Evolutionary conservation across 2,329 filamentous ascomycete genomes (phyloP), one percentile per base, ranked within the genome.

Genomic region (Fusarium globosum): DNA sequence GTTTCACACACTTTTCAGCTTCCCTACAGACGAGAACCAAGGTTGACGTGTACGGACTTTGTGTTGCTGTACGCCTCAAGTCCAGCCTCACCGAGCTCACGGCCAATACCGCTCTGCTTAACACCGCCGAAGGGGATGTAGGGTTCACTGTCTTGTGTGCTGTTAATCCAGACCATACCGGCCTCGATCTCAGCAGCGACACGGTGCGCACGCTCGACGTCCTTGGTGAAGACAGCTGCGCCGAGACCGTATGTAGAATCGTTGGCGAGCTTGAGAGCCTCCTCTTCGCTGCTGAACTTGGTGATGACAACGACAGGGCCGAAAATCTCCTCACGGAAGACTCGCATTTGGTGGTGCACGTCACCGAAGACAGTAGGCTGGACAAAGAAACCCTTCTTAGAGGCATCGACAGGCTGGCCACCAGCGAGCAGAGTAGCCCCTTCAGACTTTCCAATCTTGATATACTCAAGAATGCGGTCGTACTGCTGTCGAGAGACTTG

Each of bases 261-360:
- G 86, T 96, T 96, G 76, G 89, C 93, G 48, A 93, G 84, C 76
- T 86, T 84, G 83, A 96, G 90, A 68, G 90, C 93, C 56, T 96
- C 93, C 28, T 91, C 93, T 85, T 93, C 91, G 77, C 87, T 90
- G 85, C 91, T 91, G 87, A 96, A 96, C 86, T 95, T 96, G 84
- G 91, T 88, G 77, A 96, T 91, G 76, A 92, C 89, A 83, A 91
- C 93, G 69, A 97, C 94, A 62, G 94, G 94, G 70, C 94, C 94
- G 81, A 97, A 97, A 83, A 96, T 96, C 85, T 97, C 94, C 85
- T 96, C 93, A 82, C 93, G 89, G 84, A 94, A 91, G 80, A 97
- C 95, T 88, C 93, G 94, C 93, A 96, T 96, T 94, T 66, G 66
- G 51, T 74, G 48, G 42, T 71, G 71, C 39, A 79, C 93, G 78